These are phyloP conservation scores for Pelargonium australe DNA, from an alignment of 441 rosid genomes.

Conservation along the genomic window DNA sequence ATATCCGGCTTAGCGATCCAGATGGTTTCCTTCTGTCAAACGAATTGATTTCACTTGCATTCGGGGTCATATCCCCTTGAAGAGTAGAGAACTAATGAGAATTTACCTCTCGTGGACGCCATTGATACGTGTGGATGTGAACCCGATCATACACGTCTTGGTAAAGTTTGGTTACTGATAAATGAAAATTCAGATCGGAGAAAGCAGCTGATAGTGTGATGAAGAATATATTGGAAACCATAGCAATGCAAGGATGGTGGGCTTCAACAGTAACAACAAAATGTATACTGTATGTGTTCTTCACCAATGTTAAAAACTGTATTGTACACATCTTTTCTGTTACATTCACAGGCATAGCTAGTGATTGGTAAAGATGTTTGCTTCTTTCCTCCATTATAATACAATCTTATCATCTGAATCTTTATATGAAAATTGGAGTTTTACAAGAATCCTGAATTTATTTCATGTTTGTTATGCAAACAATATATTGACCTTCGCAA, in stretches of 20 bases:
- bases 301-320: background rate
- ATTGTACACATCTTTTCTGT: background rate
- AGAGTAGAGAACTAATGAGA: background rate
- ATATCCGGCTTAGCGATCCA: conserved; percentile 71
- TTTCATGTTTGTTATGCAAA: too few species aligned
- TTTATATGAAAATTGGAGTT: too few species aligned
- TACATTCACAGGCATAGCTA: background rate
- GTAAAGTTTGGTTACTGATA: background rate
- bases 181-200: background rate
- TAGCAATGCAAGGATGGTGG: background rate
- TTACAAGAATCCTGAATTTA: too few species aligned
- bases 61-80: conserved; percentile 48
- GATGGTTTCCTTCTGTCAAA: conserved; percentile 88
- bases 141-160: background rate
- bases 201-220: background rate
- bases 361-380: background rate
- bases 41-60: conserved; percentile 77
- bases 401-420: background rate
- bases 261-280: background rate
- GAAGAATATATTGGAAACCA: background rate
- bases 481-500: too few species aligned
- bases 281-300: background rate
- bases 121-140: background rate
- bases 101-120: background rate
- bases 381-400: conserved; percentile 1